These are phyloP conservation scores for Penicillium sp. DNA, from an alignment of 2,329 filamentous ascomycete species.

Conservation along the genomic window DNA sequence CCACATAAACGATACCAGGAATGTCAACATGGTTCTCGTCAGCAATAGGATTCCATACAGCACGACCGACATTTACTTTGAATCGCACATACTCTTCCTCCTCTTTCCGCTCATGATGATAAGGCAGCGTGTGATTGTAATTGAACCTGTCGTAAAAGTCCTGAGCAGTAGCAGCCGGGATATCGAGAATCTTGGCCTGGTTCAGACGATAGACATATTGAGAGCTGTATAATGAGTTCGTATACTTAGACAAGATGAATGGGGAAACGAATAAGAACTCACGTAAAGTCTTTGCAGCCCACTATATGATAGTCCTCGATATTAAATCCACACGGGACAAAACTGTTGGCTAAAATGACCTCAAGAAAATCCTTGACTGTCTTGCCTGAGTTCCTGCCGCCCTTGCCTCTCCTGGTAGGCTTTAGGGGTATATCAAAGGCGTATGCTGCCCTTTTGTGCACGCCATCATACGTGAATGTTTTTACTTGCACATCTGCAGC, in stretches of 20 bases:
- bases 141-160: not conserved
- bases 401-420: not conserved
- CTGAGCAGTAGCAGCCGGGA: not conserved
- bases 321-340: not conserved
- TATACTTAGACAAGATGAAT: not conserved
- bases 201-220: not conserved
- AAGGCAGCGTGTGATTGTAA: not conserved
- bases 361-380: not conserved
- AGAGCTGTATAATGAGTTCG: not conserved
- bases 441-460: not conserved
- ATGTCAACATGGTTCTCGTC: not conserved
- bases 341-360: not conserved
- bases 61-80: not conserved
- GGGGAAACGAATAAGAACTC: not conserved
- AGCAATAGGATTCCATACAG: not conserved
- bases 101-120: no score
- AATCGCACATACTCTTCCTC: no score
- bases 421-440: not conserved
- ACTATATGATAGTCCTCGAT: not conserved
- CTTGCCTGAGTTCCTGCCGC: not conserved
- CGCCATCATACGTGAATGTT: not conserved
- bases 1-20: not conserved
- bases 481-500: not conserved
- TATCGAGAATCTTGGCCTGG: not conserved
- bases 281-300: not conserved